These are phyloP conservation scores for Colletotrichum karsti DNA, from an alignment of 2,329 filamentous ascomycete species.

Conservation along the genomic window DNA sequence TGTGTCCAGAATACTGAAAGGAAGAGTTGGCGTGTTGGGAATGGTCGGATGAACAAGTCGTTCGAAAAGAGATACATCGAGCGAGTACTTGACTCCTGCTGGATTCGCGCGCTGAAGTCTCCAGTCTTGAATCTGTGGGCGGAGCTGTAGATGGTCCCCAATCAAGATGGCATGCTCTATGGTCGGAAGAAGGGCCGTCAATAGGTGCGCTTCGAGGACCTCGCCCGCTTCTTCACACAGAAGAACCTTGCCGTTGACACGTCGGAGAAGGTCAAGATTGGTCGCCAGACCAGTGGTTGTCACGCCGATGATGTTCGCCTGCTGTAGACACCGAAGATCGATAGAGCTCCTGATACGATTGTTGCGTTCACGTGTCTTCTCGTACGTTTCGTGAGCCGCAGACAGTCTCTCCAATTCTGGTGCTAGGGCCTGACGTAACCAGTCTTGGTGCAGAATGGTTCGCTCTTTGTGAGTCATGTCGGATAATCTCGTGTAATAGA, in stretches of 20 bases:
- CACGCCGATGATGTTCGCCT: conserved; percentile 61
- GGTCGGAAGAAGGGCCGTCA: conserved; percentile 66
- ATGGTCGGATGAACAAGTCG: conserved; percentile 50
- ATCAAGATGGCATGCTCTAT: conserved; percentile 71
- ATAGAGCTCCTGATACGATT: conserved; percentile 38
- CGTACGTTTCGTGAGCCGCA: background rate
- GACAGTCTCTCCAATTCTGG: background rate
- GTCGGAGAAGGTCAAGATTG: conserved; percentile 57
- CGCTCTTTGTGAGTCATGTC: background rate
- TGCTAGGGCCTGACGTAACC: conserved; percentile 5
- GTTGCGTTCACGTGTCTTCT: conserved; percentile 8
- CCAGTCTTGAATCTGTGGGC: conserved; percentile 65
- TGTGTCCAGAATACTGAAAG: conserved; percentile 54
- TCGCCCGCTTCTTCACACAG: conserved; percentile 76
- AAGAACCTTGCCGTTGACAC: conserved; percentile 62
- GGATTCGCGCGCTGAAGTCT: conserved; percentile 60
- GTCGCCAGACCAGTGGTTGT: conserved; percentile 68
- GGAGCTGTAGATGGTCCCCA: conserved; percentile 70
- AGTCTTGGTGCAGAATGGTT: conserved; percentile 27
- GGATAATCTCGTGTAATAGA: background rate
- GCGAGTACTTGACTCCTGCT: conserved; percentile 55
- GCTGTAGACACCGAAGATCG: conserved; percentile 44
- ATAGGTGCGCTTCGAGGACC: conserved; percentile 69
- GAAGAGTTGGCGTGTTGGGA: conserved; percentile 33
- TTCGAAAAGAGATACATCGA: conserved; percentile 71